These are phyloP conservation scores for Bacidia rubella DNA, from an alignment of 495 filamentous ascomycete species.

Conservation along the genomic window DNA sequence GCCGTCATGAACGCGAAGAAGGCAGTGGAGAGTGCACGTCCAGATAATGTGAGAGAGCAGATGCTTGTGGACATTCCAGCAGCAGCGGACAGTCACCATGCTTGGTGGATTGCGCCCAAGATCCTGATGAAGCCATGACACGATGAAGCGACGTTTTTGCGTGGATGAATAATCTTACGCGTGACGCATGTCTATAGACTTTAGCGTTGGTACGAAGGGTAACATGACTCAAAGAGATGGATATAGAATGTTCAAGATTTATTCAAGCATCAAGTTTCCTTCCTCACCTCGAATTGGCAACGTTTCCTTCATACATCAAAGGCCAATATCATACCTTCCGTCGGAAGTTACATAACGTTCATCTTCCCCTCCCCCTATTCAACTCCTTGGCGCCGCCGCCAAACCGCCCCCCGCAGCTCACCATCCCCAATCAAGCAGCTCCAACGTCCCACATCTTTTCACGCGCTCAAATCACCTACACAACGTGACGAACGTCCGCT, in stretches of 20 bases:
- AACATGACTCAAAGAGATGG: no score
- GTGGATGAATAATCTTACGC: no score
- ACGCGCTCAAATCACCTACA: background rate
- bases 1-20: constrained; percentile 41
- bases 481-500: no score
- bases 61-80: constrained; percentile 5
- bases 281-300: no score
- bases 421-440: background rate
- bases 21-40: background rate
- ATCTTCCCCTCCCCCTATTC: background rate
- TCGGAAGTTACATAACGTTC: background rate
- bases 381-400: background rate
- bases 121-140: background rate
- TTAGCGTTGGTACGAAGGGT: no score
- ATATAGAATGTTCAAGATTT: no score
- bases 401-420: background rate
- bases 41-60: background rate
- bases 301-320: no score
- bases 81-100: constrained; percentile 6
- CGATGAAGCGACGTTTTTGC: no score
- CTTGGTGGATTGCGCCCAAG: constrained; percentile 12
- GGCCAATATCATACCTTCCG: no score
- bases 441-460: background rate
- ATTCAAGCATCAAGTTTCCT: no score
- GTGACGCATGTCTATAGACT: no score